phyloP scores from a whole-genome alignment of 352 stramenopile genomes.

The Pythium apleroticum region DNA sequence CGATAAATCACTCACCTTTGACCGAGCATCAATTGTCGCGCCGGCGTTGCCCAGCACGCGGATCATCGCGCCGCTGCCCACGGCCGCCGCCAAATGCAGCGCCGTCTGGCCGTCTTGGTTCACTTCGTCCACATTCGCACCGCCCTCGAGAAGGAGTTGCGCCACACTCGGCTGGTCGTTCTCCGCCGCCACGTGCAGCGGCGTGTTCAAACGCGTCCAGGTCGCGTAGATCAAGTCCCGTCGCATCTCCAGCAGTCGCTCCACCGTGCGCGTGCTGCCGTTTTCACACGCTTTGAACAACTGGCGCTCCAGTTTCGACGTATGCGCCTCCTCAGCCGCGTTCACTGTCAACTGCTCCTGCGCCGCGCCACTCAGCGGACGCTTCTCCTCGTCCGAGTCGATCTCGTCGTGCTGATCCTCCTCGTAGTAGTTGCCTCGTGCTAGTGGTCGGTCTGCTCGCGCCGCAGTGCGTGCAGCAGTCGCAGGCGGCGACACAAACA shows the following conservation, averaged over 20 bases:
- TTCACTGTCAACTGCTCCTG: constrained; percentile 2
- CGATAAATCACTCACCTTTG: constrained; percentile 14
- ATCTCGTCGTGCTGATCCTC: constrained; percentile 1
- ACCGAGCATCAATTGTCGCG: constrained; percentile 19
- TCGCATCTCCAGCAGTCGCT: constrained; percentile 12
- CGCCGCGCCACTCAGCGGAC: not conserved
- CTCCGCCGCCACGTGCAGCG: constrained; percentile 21
- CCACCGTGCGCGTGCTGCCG: constrained; percentile 2
- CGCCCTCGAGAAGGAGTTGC: constrained; percentile 14
- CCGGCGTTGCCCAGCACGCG: constrained; percentile 21
- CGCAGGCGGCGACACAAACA: constrained; percentile 3
- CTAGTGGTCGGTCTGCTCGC: constrained; percentile 1
- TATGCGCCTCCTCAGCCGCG: constrained; percentile 2
- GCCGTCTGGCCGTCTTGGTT: constrained; percentile 27
- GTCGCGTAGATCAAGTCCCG: constrained; percentile 19
- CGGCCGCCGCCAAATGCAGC: constrained; percentile 18
- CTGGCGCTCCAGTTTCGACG: constrained; percentile 16
- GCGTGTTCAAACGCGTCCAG: constrained; percentile 16
- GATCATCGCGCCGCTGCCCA: constrained; percentile 18
- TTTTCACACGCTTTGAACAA: constrained; percentile 13
- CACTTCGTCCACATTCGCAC: constrained; percentile 26
- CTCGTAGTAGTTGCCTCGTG: not conserved
- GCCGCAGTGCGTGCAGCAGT: not conserved
- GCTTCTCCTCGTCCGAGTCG: constrained; percentile 16
- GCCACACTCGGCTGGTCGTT: constrained; percentile 14